phyloP scores from a whole-genome alignment of 2,329 filamentous ascomycete species.

The Periconia sp. region DNA sequence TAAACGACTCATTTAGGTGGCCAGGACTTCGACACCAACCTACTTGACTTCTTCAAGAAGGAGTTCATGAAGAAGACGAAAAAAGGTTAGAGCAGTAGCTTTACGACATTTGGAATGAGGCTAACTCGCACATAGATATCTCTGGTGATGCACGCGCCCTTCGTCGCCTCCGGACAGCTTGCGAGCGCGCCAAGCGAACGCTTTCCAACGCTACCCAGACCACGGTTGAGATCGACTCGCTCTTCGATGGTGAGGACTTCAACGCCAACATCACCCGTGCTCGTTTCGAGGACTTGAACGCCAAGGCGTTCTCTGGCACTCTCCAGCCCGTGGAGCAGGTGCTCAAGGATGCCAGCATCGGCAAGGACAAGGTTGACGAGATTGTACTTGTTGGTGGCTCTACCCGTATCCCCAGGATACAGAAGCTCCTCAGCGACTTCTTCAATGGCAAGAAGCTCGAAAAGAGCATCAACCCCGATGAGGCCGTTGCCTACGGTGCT shows the following conservation, averaged over 20 bases:
- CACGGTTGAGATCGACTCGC: constrained; percentile 97
- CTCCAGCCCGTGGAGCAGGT: constrained; percentile 96
- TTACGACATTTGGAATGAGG: not conserved
- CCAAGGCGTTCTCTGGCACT: constrained; percentile 91
- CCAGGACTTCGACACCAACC: constrained; percentile 94
- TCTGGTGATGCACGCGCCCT: constrained; percentile 88
- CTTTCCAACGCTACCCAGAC: constrained; percentile 97
- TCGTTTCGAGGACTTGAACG: constrained; percentile 98
- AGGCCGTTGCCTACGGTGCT: constrained; percentile 98
- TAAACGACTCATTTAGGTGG: constrained; percentile 84
- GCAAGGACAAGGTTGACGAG: constrained; percentile 94
- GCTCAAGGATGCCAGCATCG: constrained; percentile 86
- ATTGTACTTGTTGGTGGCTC: constrained; percentile 99
- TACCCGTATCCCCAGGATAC: constrained; percentile 97
- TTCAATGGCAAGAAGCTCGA: constrained; percentile 99
- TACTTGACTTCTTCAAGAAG: constrained; percentile 96
- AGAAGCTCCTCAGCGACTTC: constrained; percentile 99
- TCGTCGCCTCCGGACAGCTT: constrained; percentile 93
- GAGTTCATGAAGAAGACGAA: constrained; percentile 81
- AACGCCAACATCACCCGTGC: constrained; percentile 97
- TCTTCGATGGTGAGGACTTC: constrained; percentile 98
- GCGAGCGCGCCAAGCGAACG: constrained; percentile 99
- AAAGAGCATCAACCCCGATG: constrained; percentile 99
- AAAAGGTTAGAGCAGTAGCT: constrained; percentile 22
- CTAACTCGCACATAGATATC: constrained; percentile 58